phyloP scores from a whole-genome alignment of 2,329 filamentous ascomycete genomes.

The Tolypocladium inflatum region DNA sequence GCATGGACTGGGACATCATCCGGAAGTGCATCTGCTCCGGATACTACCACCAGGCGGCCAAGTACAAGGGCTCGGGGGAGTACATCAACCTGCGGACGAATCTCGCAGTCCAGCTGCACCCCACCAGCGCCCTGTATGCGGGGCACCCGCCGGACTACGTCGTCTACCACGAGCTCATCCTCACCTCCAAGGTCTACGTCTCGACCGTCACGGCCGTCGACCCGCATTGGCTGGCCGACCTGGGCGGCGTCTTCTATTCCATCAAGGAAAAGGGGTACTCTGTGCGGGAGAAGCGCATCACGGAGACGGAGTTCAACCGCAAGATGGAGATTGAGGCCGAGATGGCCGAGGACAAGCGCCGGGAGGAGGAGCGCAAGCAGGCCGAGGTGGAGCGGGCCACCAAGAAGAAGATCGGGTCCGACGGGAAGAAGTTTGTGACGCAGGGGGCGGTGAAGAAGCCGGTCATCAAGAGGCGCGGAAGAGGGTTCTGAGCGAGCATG shows the following conservation, averaged over 20 bases:
- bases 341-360: constrained; percentile 77
- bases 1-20: constrained; percentile 94
- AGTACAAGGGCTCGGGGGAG: constrained; percentile 92
- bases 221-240: constrained; percentile 91
- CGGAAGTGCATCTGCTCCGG: constrained; percentile 95
- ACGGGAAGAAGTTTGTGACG: constrained; percentile 48
- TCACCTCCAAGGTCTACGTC: constrained; percentile 97
- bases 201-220: constrained; percentile 93
- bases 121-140: constrained; percentile 87
- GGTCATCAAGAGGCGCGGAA: constrained; percentile 43
- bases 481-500: constrained; percentile 33
- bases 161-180: constrained; percentile 93
- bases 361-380: constrained; percentile 47
- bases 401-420: constrained; percentile 25
- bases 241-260: constrained; percentile 94
- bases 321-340: constrained; percentile 89
- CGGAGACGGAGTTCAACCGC: constrained; percentile 83
- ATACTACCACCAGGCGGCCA: constrained; percentile 96
- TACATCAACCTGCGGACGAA: constrained; percentile 95
- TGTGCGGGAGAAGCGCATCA: constrained; percentile 72
- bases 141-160: constrained; percentile 96
- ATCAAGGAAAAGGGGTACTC: constrained; percentile 97
- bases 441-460: constrained; percentile 55
- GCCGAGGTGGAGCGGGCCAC: constrained; percentile 36
- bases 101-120: constrained; percentile 88